Conservation (phyloP, 306 rosid species). For the Rubus idaeus region DNA sequence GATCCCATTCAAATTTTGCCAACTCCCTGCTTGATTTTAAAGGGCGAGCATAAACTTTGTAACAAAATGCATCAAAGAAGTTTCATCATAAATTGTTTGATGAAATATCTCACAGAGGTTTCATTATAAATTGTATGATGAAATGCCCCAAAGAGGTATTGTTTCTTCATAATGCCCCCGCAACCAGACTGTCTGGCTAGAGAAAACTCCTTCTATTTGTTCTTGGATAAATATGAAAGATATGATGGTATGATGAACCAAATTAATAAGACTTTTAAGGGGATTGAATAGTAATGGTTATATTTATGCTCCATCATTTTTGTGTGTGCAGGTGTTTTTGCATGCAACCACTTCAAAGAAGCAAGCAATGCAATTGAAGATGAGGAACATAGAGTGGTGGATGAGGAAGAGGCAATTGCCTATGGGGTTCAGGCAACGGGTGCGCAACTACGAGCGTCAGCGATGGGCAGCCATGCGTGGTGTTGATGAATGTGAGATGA, state of each 20-base stretch:
- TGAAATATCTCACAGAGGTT: no score
- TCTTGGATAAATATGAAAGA: no score
- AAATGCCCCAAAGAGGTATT: not conserved
- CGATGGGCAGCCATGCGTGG: slow-evolving; percentile 94
- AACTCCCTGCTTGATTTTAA: no score
- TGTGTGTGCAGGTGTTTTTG: slow-evolving; percentile 62
- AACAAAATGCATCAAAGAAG: no score
- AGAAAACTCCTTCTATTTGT: not conserved
- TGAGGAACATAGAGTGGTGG: slow-evolving; percentile 98
- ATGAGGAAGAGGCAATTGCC: slow-evolving; percentile 86
- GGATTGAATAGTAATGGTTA: no score
- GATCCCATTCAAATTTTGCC: no score
- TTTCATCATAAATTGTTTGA: no score
- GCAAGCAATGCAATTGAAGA: slow-evolving; percentile 83
- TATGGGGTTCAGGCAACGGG: slow-evolving; percentile 66
- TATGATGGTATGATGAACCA: no score
- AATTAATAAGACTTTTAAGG: no score
- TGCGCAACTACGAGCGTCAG: slow-evolving; percentile 81
- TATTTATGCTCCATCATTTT: not conserved
- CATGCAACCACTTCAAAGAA: slow-evolving; percentile 92
- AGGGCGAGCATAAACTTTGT: no score
- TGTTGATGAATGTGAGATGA: slow-evolving; percentile 81
- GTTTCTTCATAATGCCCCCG: not conserved
- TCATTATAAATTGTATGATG: no score
- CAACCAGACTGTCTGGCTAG: not conserved